Percentiles rank a stretch among this genome's conserved stretches.
Conservation (phyloP, 306 rosid species). For the Trifolium fragiferum region DNA sequence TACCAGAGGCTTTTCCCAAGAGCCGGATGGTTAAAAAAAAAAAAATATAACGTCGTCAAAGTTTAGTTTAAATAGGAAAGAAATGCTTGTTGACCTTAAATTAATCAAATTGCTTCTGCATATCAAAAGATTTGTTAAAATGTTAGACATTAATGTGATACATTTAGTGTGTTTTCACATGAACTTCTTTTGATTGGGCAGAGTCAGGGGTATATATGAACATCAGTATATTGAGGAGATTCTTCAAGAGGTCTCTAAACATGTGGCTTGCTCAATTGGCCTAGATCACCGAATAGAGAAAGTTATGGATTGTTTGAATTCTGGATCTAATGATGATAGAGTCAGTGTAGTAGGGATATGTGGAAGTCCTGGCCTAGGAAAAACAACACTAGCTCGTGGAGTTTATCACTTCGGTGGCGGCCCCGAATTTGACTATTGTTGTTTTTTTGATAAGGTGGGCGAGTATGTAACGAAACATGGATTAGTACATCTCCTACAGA, state of each 20-base stretch:
- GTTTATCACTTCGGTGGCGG: not conserved
- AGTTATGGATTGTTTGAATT: not conserved
- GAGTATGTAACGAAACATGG: not conserved
- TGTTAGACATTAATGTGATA: too few relatives aligned
- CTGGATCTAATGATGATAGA: not conserved
- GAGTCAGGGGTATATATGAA: not conserved
- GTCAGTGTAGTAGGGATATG: not conserved
- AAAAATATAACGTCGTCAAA: too few relatives aligned
- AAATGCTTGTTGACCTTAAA: too few relatives aligned
- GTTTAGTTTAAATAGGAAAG: too few relatives aligned
- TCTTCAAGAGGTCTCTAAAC: constrained; percentile 1
- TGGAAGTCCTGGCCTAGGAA: not conserved
- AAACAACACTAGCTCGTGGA: not conserved
- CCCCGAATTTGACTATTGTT: not conserved
- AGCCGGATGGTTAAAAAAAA: too few relatives aligned
- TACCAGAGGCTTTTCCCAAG: too few relatives aligned
- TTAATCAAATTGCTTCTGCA: too few relatives aligned
- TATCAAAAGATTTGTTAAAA: too few relatives aligned
- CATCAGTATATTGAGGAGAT: not conserved
- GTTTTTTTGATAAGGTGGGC: not conserved
- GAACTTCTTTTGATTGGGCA: not conserved
- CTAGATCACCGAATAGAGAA: not conserved
- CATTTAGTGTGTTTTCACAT: too few relatives aligned
- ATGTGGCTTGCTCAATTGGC: constrained; percentile 6
- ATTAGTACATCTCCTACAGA: not conserved